Percentiles rank a stretch among this genome's conserved stretches.
Conservation (phyloP, 73 alveolate genomes). For the Paramecium tetraurelia region DNA sequence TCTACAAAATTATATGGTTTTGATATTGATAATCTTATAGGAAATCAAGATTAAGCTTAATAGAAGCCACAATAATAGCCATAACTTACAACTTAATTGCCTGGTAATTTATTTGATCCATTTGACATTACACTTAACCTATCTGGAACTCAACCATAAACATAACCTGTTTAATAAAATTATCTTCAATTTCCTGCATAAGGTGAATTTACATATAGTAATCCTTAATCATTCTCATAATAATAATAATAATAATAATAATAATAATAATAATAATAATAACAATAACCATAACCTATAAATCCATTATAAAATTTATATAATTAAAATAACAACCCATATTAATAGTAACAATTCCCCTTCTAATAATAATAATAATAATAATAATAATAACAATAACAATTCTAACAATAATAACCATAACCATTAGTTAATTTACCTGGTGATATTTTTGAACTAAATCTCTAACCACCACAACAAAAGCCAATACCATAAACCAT, state of each 20-base stretch:
- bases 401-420: neutral
- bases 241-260: neutral
- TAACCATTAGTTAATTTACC: neutral
- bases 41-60: neutral
- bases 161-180: neutral
- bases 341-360: neutral
- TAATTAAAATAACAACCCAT: neutral
- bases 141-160: neutral
- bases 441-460: neutral
- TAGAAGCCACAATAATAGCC: neutral
- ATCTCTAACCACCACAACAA: neutral
- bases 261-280: neutral
- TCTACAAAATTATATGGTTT: neutral
- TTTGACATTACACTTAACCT: neutral
- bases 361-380: neutral
- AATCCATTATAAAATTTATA: neutral
- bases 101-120: constrained; percentile 39
- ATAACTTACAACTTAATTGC: neutral
- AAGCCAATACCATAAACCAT: neutral
- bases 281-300: neutral
- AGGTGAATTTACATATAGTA: neutral
- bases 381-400: neutral
- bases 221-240: too few species aligned
- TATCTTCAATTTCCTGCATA: neutral
- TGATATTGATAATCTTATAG: neutral